Percentiles rank a stretch among this genome's conserved stretches.
These are phyloP conservation scores for Rhododendron simsii DNA, from an alignment of 148 eudicot species.

Conservation along the genomic window DNA sequence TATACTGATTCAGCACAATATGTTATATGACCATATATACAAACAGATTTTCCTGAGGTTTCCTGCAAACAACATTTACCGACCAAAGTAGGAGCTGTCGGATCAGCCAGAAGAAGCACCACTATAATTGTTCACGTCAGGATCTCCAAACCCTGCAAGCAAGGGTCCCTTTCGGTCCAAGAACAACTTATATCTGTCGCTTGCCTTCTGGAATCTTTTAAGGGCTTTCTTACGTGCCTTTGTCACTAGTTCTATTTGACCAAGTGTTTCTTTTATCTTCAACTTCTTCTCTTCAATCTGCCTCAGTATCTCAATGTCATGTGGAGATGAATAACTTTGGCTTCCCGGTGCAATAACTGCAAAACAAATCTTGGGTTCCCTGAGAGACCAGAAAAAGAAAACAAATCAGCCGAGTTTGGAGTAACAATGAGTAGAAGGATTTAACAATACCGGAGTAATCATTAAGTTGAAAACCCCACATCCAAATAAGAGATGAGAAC, in stretches of 20 bases:
- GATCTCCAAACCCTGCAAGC: background rate
- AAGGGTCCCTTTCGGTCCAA: constrained; percentile 6
- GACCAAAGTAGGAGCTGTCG: background rate
- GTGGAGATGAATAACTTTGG: background rate
- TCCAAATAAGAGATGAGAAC: background rate
- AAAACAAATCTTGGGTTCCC: constrained; percentile 30
- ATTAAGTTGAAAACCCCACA: background rate
- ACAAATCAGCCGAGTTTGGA: background rate
- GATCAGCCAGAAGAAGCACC: background rate
- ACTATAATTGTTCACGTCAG: too few species aligned
- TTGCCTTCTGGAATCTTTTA: background rate
- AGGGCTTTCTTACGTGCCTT: background rate
- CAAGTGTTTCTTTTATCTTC: background rate
- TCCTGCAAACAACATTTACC: background rate
- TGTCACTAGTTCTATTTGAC: background rate
- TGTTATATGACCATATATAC: background rate
- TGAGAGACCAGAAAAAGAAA: background rate
- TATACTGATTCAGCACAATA: background rate
- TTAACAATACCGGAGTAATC: too few species aligned
- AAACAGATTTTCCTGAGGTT: background rate
- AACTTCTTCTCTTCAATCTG: constrained; percentile 10
- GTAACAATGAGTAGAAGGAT: background rate
- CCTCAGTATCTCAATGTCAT: background rate
- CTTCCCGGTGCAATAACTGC: constrained; percentile 12
- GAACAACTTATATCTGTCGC: constrained; percentile 1